Conservation (phyloP, 2,329 filamentous ascomycete species). For the Calonectria pteridis region DNA sequence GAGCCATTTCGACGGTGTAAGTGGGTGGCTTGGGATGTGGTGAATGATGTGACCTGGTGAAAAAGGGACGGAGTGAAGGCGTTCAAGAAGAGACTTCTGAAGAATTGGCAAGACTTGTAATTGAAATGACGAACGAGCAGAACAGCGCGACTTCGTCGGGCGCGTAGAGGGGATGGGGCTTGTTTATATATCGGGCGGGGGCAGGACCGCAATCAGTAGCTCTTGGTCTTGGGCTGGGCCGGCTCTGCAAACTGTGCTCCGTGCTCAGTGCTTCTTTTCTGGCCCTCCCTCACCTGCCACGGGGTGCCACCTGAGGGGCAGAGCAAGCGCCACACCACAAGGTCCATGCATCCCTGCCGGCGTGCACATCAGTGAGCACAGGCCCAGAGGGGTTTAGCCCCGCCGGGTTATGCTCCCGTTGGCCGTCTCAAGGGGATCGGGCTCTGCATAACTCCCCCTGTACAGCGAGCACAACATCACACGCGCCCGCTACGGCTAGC, state of each 20-base stretch:
- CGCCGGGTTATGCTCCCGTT: conserved; percentile 14
- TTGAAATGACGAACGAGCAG: conserved; percentile 51
- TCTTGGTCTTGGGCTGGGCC: conserved; percentile 35
- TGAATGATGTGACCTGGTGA: conserved; percentile 25
- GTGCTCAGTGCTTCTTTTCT: conserved; percentile 34
- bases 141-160: conserved; percentile 57
- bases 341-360: conserved; percentile 32
- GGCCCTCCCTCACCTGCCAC: conserved; percentile 40
- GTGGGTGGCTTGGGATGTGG: conserved; percentile 35
- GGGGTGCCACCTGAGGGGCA: conserved; percentile 41
- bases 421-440: background rate
- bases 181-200: conserved; percentile 74
- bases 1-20: conserved; percentile 64
- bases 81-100: conserved; percentile 35
- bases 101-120: conserved; percentile 39
- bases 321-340: conserved; percentile 42
- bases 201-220: conserved; percentile 69
- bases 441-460: conserved; percentile 31
- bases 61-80: conserved; percentile 43
- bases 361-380: conserved; percentile 37
- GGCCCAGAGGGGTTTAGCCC: conserved; percentile 24
- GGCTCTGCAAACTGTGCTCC: conserved; percentile 23
- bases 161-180: conserved; percentile 64
- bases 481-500: conserved; percentile 16
- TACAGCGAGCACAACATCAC: conserved; percentile 20